Evolutionary conservation across 345 rosid genomes (phyloP).

Genomic region (Euphorbia pulcherrima): DNA sequence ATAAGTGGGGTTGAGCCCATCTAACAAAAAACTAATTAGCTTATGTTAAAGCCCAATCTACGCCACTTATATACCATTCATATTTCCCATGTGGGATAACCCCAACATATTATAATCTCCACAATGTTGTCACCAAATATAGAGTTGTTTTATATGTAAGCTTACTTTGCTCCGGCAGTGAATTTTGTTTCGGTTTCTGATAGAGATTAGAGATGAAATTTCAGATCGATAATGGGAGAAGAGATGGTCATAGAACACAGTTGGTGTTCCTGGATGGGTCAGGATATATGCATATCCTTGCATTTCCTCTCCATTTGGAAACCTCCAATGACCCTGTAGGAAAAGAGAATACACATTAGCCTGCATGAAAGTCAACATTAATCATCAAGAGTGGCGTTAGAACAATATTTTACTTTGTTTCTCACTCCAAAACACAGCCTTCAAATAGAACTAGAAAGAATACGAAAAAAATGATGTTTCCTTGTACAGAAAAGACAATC

Average conservation of each 20-base stretch:
- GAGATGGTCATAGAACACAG: conserved; percentile 82
- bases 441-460: not conserved
- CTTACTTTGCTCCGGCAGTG: conserved; percentile 81
- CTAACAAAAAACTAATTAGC: too few species aligned
- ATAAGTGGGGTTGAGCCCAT: too few species aligned
- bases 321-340: conserved; percentile 91
- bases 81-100: too few species aligned
- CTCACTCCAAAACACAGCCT: not conserved
- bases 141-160: not conserved
- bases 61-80: too few species aligned
- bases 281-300: conserved; percentile 95
- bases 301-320: conserved; percentile 92
- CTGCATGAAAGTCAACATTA: conserved; percentile 1
- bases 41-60: too few species aligned
- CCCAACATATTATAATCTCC: not conserved
- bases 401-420: not conserved
- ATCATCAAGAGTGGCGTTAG: not conserved
- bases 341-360: not conserved
- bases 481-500: not conserved
- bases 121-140: not conserved
- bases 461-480: not conserved
- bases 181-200: conserved; percentile 69
- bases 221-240: conserved; percentile 65
- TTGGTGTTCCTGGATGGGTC: conserved; percentile 98
- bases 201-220: conserved; percentile 61